Evolutionary conservation across 306 rosid genomes (phyloP), one percentile per base, ranked within the genome.

Genomic region (Malus fusca): DNA sequence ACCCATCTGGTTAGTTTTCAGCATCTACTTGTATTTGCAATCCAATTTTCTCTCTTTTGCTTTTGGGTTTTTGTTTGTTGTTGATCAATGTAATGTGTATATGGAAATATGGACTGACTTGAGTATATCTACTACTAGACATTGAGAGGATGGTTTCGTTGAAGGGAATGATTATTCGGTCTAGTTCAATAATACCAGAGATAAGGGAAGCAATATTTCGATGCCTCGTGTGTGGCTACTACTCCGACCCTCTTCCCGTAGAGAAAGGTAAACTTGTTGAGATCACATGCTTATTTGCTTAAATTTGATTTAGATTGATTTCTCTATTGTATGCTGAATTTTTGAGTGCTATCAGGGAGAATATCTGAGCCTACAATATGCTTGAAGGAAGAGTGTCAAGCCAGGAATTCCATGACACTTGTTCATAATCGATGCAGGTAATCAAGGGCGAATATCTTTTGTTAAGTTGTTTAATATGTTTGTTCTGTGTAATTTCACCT

Each of bases 351-450:
- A 19, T 69, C 72, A 95, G 99, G 99, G 1, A 87, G 91, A 68
- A 91, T 95, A 59, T 81, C 68, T 19, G 99, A 95, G 73, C 99
- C 99, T 28, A 80, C 79, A 5, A 25, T 73, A 65, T 95, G 99
- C 87, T 35, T 85, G 90, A 95, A 89, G 82, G 97, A 92, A 65
- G 99, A 95, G 69, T 95, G 99, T 82, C 92, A 92, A 76, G 90
- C 99, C 71, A 90, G 83, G 79, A 88, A 92, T 84, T 88, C 99
- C 67, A 92, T 95, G 99, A 77, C 97, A 64, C 88, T 92, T 60
- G 89, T 95, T 80, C 99, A 95, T 83, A 95, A 95, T 71, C 84
- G 97, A 74, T 95, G 99, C 97, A 90, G 92, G 99, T 95, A 85
- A 71, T 31, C 44, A 42, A 18, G 6, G 8, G 53, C 3, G 3